Percentiles rank a stretch among this genome's conserved stretches.
phyloP scores from a whole-genome alignment of 208 protist species.

The Balamuthia mandrillaris region DNA sequence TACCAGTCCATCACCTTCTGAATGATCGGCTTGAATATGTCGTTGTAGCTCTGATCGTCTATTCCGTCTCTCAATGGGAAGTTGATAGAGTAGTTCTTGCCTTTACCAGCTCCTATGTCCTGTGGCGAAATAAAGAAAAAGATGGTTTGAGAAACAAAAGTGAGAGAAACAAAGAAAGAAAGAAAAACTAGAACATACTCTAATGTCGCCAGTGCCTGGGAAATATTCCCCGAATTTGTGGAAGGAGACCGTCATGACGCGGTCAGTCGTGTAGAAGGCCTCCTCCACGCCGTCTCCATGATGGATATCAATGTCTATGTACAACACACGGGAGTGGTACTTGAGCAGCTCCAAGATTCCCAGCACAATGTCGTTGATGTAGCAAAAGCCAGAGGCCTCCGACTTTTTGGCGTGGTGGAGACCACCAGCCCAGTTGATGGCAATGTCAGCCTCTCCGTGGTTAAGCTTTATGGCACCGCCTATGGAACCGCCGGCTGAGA shows the following conservation, averaged over 20 bases:
- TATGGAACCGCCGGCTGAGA: conserved; percentile 83
- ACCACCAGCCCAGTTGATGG: conserved; percentile 99
- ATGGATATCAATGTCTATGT: conserved; percentile 99
- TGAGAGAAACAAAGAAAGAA: background rate
- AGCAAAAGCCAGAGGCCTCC: conserved; percentile 95
- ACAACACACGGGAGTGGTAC: conserved; percentile 92
- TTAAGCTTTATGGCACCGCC: conserved; percentile 91
- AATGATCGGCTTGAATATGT: conserved; percentile 88
- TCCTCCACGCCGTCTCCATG: conserved; percentile 99
- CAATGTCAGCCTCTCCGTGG: conserved; percentile 83
- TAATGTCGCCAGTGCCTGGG: conserved; percentile 91
- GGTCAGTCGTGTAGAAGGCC: conserved; percentile 97
- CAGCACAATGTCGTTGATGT: conserved; percentile 99
- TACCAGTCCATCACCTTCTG: conserved; percentile 88
- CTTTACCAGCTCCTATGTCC: conserved; percentile 80
- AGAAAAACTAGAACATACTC: conserved; percentile 25
- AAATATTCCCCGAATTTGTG: conserved; percentile 98
- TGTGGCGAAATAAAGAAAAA: background rate
- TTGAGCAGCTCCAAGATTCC: conserved; percentile 98
- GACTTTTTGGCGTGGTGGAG: conserved; percentile 73
- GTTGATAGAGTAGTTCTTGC: conserved; percentile 86
- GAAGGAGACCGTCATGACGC: conserved; percentile 99
- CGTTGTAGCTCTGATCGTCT: conserved; percentile 79
- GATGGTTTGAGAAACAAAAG: background rate
- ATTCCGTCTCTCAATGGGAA: conserved; percentile 91